Base-by-base conservation (phyloP, 2,329 filamentous ascomycete genomes). In the Fusarium mundagurra region DNA sequence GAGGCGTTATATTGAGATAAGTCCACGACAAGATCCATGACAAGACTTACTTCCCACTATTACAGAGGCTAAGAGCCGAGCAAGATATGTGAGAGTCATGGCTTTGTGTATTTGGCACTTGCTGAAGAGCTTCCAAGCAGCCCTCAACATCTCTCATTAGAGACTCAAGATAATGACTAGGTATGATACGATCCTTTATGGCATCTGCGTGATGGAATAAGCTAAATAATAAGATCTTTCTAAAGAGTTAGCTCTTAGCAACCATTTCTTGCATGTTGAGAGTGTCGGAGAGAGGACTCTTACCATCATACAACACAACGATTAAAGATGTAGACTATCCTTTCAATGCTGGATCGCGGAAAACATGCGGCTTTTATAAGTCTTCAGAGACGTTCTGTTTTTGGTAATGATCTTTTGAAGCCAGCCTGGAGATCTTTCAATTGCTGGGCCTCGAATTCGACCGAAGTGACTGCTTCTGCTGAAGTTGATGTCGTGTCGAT, bases 151-250 rank as follows among this genome's bases (percentile, higher is more conserved):
- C 22, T 6, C 29, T 8, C 3, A 33, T 7, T 4, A 1, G 8
- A 33, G 33, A 7, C 3, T 18, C 22, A 6, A 51, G 2, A 9
- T 18, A 10, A 14, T 6, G 8, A 34, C 5, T 3, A 51, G 9
- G 12, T 20, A 20, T 36, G 3, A 8, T 53, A 12, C 12, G 2
- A 16, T 36, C 9, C 3, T 48, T 17, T 31, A 3, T 6, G 13
- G 27, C 4, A 9, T 17, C 14, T 17, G 7, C 2, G 10, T 17
- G 5, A 31, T 8, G 13, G 10, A 0, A 48, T 2, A n/a, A 31
- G 1, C 20, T 17, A 2, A 3, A 12, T 36, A 27, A 16, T 3
- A 8, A 20, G 11, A 51, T 1, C 1, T 2, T 20, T 6, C 0
- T 8, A 6, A 20, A 27, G 13, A 27, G n/a, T 12, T 8, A 8